Percentiles rank a stretch among this genome's conserved stretches.
phyloP scores from a whole-genome alignment of 2,329 filamentous ascomycete genomes.

The Decorospora gaudefroyi region DNA sequence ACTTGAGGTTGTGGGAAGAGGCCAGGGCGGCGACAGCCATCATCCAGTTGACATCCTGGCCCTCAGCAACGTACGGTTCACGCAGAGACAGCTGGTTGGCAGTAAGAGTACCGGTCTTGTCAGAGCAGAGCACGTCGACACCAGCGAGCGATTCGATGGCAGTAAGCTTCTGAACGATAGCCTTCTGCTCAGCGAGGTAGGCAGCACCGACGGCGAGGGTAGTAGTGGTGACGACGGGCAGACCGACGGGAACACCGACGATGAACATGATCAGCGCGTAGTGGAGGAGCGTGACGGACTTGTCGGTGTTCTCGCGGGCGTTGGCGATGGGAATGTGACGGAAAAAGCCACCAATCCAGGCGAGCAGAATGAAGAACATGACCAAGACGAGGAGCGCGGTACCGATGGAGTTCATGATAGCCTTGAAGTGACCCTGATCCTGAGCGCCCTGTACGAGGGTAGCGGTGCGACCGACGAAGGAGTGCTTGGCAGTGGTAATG shows the following conservation, averaged over 20 bases:
- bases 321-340: constrained; percentile 67
- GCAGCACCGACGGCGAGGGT: constrained; percentile 77
- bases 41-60: constrained; percentile 81
- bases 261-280: constrained; percentile 62
- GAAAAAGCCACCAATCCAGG: constrained; percentile 81
- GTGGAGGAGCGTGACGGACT: constrained; percentile 64
- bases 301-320: constrained; percentile 55
- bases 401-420: constrained; percentile 81
- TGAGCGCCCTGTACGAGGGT: constrained; percentile 74
- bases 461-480: constrained; percentile 77
- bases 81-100: constrained; percentile 76
- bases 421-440: constrained; percentile 69
- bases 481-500: constrained; percentile 69
- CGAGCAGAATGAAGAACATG: constrained; percentile 74
- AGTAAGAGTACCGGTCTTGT: constrained; percentile 79
- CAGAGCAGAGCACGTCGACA: constrained; percentile 79
- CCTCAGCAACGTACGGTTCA: constrained; percentile 76
- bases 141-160: constrained; percentile 69
- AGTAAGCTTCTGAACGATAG: constrained; percentile 78
- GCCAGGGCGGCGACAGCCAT: constrained; percentile 78
- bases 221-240: constrained; percentile 77
- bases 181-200: constrained; percentile 76
- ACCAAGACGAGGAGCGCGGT: constrained; percentile 74
- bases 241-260: constrained; percentile 77
- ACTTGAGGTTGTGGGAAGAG: constrained; percentile 78